These are phyloP conservation scores for Conringia planisiliqua DNA, from an alignment of 345 rosid species.

Conservation along the genomic window DNA sequence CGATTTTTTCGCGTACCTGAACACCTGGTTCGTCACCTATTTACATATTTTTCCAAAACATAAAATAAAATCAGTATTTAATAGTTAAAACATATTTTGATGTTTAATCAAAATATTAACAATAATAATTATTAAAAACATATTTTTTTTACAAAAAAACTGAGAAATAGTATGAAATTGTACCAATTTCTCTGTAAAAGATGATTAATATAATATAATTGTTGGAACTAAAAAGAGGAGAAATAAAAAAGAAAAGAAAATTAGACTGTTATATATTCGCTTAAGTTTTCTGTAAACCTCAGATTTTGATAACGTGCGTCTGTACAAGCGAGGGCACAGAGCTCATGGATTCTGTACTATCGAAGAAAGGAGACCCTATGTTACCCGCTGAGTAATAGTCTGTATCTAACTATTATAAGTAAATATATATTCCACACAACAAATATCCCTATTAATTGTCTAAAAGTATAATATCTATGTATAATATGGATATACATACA, in stretches of 20 bases:
- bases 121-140: background rate
- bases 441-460: background rate
- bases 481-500: background rate
- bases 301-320: slow-evolving; percentile 21
- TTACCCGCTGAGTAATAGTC: slow-evolving; percentile 24
- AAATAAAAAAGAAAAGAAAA: background rate
- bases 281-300: slow-evolving; percentile 6
- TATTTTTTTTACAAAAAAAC: background rate
- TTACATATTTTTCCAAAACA: background rate
- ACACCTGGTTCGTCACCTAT: slow-evolving; percentile 96
- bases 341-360: slow-evolving; percentile 39
- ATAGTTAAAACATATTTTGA: background rate
- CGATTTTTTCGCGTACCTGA: slow-evolving; percentile 84
- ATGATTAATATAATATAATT: background rate
- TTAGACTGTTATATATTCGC: background rate
- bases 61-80: background rate
- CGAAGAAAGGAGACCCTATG: slow-evolving; percentile 13
- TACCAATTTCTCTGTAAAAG: too few relatives aligned
- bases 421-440: background rate
- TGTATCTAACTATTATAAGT: background rate
- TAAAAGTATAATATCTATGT: background rate
- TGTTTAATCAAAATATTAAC: too few relatives aligned
- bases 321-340: slow-evolving; percentile 34
- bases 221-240: background rate
- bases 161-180: too few relatives aligned